A percentile compares a stretch with the other conserved stretches of the same genome.
These are phyloP conservation scores for Fallopia convolvulus DNA, from an alignment of 148 eudicot genomes.

Conservation along the genomic window DNA sequence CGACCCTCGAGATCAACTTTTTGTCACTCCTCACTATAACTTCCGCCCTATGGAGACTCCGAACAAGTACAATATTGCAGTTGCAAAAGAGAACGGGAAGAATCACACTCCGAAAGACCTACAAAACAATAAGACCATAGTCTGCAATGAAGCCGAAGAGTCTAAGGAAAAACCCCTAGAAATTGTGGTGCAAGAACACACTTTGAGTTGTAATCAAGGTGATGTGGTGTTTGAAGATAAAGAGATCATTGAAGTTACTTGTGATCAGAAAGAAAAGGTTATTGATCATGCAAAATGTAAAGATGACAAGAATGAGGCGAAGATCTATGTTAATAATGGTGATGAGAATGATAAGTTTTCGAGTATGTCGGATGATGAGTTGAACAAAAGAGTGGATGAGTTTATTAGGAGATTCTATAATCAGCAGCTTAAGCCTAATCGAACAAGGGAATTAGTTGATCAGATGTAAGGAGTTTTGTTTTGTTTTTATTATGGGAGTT, in stretches of 20 bases:
- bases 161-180: neutral
- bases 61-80: neutral
- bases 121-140: neutral
- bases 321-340: neutral
- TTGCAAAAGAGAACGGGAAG: neutral
- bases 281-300: neutral
- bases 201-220: neutral
- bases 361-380: neutral
- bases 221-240: neutral
- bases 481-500: neutral
- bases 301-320: neutral
- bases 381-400: conserved; percentile 10
- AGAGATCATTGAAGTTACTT: neutral
- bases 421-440: neutral
- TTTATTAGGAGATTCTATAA: conserved; percentile 6
- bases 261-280: neutral
- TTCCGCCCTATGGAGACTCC: neutral
- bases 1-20: neutral
- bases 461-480: neutral
- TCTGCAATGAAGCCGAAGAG: neutral
- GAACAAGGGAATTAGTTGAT: neutral
- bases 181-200: neutral
- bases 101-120: neutral
- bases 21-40: neutral
- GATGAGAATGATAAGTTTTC: conserved; percentile 7